Conservation (phyloP, 1,284 basidiomycete genomes). For the Puccinia hordei region DNA sequence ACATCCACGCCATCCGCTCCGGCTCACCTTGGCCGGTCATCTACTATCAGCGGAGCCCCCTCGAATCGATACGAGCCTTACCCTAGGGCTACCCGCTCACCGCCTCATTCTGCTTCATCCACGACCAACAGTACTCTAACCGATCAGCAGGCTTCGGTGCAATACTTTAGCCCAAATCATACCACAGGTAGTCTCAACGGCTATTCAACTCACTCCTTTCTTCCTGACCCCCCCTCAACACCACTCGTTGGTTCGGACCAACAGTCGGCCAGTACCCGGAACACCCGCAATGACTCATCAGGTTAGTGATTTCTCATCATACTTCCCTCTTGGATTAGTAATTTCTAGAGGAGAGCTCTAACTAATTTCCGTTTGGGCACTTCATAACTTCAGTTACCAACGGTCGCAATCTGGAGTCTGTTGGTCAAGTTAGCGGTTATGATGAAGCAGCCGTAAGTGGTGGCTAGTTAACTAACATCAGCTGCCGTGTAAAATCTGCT, state of each 20-base stretch:
- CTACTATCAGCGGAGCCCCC: neutral
- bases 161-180: constrained; percentile 12
- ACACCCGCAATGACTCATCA: neutral
- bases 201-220: constrained; percentile 32
- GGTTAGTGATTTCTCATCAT: neutral
- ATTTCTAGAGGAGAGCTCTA: neutral
- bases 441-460: constrained; percentile 30
- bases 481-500: too few relatives aligned
- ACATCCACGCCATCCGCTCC: neutral
- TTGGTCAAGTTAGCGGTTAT: constrained; percentile 25
- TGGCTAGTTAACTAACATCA: too few relatives aligned
- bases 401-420: constrained; percentile 11
- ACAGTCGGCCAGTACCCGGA: neutral
- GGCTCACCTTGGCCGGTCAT: constrained; percentile 1
- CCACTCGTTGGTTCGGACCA: constrained; percentile 18
- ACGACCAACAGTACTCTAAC: constrained; percentile 5
- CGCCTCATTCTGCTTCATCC: constrained; percentile 21
- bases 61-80: constrained; percentile 38
- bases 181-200: constrained; percentile 10
- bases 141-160: constrained; percentile 18
- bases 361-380: neutral
- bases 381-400: constrained; percentile 3
- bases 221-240: constrained; percentile 23
- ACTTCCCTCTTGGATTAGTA: neutral
- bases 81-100: constrained; percentile 16